Evolutionary conservation across 331 rosid genomes (phyloP).

Genomic region (Dryas integrifolia): DNA sequence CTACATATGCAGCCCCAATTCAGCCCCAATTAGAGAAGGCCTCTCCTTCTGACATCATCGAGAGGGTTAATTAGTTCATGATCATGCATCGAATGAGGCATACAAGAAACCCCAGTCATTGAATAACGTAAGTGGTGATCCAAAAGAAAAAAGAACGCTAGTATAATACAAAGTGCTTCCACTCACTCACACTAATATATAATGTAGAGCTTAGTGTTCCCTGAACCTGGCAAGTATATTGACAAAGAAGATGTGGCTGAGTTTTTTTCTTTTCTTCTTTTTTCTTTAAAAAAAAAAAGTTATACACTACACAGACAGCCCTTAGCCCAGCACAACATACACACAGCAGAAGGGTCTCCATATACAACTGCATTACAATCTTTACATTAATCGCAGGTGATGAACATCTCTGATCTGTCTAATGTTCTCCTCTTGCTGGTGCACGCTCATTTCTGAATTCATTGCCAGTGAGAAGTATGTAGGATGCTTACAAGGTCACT

Average conservation of each 20-base stretch:
- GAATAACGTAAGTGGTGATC: neutral
- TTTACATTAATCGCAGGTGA: neutral
- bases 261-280: neutral
- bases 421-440: neutral
- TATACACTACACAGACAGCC: neutral
- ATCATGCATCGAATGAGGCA: constrained; percentile 2
- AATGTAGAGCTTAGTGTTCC: constrained; percentile 3
- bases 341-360: neutral
- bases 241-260: neutral
- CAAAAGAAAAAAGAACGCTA: no score
- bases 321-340: neutral
- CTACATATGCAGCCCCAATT: no score
- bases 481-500: constrained; percentile 57
- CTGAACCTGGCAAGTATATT: constrained; percentile 8
- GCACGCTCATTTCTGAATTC: constrained; percentile 15
- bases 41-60: neutral
- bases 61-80: neutral
- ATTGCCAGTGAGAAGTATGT: neutral
- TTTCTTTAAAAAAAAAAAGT: neutral
- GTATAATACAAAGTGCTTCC: constrained; percentile 1
- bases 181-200: constrained; percentile 11
- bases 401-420: neutral
- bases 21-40: no score
- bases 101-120: neutral
- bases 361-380: neutral